phyloP scores from a whole-genome alignment of 805 yeast species.

The Kodamaea sagamina region DNA sequence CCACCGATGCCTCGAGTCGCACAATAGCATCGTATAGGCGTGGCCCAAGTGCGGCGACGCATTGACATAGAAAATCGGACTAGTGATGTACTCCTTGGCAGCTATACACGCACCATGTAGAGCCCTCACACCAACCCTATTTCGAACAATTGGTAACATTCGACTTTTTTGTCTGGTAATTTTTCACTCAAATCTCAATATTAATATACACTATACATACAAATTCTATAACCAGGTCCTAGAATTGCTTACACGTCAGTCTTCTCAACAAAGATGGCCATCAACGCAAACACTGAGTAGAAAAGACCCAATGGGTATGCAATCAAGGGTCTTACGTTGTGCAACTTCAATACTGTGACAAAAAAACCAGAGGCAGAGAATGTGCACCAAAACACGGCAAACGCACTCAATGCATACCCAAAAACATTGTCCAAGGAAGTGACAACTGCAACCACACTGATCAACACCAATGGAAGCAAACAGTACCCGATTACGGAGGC shows the following conservation, averaged over 20 bases:
- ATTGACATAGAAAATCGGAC: slow-evolving; percentile 96
- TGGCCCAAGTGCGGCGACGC: slow-evolving; percentile 96
- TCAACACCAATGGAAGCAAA: slow-evolving; percentile 79
- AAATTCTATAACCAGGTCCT: slow-evolving; percentile 1
- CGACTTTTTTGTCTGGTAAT: neutral
- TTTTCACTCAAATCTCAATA: neutral
- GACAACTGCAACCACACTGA: slow-evolving; percentile 71
- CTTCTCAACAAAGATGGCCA: slow-evolving; percentile 80
- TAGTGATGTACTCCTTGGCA: slow-evolving; percentile 50
- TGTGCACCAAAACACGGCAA: slow-evolving; percentile 87
- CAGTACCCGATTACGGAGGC: slow-evolving; percentile 95
- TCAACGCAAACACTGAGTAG: slow-evolving; percentile 90
- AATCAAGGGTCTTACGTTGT: slow-evolving; percentile 83
- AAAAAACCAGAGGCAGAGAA: slow-evolving; percentile 91
- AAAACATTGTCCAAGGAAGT: slow-evolving; percentile 65
- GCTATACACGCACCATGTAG: neutral
- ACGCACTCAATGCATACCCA: slow-evolving; percentile 69
- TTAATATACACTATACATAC: slow-evolving; percentile 7
- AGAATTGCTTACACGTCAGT: slow-evolving; percentile 7
- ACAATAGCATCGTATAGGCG: slow-evolving; percentile 79
- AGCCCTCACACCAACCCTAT: neutral
- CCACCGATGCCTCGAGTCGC: slow-evolving; percentile 83
- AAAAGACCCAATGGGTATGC: slow-evolving; percentile 93
- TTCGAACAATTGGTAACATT: neutral
- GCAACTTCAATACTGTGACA: slow-evolving; percentile 77